Evolutionary conservation across 2,329 filamentous ascomycete genomes (phyloP).

Genomic region (Trichoderma citrinoviride): DNA sequence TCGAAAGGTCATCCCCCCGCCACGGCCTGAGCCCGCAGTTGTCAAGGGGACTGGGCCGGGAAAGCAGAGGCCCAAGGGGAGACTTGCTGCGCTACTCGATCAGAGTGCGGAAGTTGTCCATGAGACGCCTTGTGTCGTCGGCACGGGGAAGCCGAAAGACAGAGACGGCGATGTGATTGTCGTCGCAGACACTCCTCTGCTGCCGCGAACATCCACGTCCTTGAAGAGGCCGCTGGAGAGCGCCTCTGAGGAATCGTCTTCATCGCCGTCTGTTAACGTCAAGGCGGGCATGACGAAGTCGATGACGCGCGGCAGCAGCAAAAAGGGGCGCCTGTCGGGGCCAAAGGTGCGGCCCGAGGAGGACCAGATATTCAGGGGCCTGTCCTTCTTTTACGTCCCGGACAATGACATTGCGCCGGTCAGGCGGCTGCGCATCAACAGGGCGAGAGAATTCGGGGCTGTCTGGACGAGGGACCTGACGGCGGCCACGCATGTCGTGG

Average conservation of each 20-base stretch:
- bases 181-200: background rate
- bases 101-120: conserved; percentile 15
- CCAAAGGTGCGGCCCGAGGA: conserved; percentile 49
- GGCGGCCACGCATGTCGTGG: conserved; percentile 72
- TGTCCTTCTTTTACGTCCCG: conserved; percentile 76
- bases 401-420: conserved; percentile 69
- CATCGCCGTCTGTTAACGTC: conserved; percentile 11
- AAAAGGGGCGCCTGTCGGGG: conserved; percentile 45
- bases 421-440: conserved; percentile 69
- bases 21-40: conserved; percentile 20
- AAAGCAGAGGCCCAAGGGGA: conserved; percentile 26
- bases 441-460: conserved; percentile 72
- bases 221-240: background rate
- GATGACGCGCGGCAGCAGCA: conserved; percentile 30
- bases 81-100: conserved; percentile 25
- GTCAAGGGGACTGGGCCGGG: conserved; percentile 28
- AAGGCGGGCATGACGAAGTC: conserved; percentile 18
- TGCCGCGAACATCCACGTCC: background rate
- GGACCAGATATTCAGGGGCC: conserved; percentile 56
- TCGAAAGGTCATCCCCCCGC: conserved; percentile 21
- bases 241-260: background rate
- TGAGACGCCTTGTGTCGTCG: conserved; percentile 7
- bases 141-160: background rate
- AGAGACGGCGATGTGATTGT: background rate
- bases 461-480: conserved; percentile 61